These are phyloP conservation scores for Gardenia jasminoides DNA, from an alignment of 257 asterid genomes.

Conservation along the genomic window DNA sequence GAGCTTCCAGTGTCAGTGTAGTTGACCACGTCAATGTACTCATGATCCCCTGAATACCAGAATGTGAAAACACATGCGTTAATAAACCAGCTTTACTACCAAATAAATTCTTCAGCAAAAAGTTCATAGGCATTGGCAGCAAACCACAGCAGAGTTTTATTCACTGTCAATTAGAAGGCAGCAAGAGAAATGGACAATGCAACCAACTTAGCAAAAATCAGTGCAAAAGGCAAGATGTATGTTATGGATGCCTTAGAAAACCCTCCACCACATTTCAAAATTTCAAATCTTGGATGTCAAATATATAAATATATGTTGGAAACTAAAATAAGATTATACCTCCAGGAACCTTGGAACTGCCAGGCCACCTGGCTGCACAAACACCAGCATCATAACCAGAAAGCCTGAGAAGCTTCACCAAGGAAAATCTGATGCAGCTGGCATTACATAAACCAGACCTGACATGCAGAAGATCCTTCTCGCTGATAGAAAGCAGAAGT, in stretches of 20 bases:
- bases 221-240: neutral
- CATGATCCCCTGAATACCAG: constrained; percentile 60
- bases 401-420: constrained; percentile 59
- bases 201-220: neutral
- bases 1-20: constrained; percentile 34
- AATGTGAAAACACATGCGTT: neutral
- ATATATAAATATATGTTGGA: neutral
- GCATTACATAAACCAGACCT: constrained; percentile 61
- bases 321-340: constrained; percentile 22
- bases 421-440: constrained; percentile 62
- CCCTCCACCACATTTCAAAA: neutral
- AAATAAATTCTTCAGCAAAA: neutral
- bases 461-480: constrained; percentile 45
- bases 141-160: neutral
- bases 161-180: neutral
- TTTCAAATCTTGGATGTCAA: neutral
- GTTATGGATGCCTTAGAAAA: neutral
- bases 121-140: neutral
- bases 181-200: neutral
- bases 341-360: constrained; percentile 69
- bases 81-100: neutral
- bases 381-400: constrained; percentile 79
- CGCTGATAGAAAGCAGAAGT: constrained; percentile 46
- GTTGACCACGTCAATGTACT: constrained; percentile 55
- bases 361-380: constrained; percentile 69